Evolutionary conservation across 2,329 filamentous ascomycete genomes (phyloP).

Genomic region (Hyphodiscus sp.): DNA sequence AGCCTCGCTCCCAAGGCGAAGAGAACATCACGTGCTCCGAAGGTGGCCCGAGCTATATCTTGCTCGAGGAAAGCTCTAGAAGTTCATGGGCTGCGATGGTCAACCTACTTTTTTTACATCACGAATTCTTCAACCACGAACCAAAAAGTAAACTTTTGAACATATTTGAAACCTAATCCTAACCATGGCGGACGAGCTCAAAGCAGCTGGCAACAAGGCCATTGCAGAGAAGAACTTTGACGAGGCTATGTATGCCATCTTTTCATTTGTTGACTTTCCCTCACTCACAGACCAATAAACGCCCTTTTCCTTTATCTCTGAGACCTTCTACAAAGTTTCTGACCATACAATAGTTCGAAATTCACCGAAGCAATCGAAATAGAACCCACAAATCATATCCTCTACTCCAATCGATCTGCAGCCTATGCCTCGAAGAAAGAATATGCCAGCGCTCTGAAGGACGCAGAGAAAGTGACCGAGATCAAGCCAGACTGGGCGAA

Average conservation of each 20-base stretch:
- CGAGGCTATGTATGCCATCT: slow-evolving; percentile 77
- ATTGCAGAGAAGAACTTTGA: slow-evolving; percentile 97
- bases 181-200: slow-evolving; percentile 64
- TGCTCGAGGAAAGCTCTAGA: not conserved
- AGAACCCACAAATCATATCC: slow-evolving; percentile 86
- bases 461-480: slow-evolving; percentile 89
- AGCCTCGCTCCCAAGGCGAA: not conserved
- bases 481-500: slow-evolving; percentile 98
- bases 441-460: slow-evolving; percentile 75
- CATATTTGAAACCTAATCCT: not conserved
- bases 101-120: not conserved
- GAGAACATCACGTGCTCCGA: not conserved
- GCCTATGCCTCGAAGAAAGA: slow-evolving; percentile 84
- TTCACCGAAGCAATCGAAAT: slow-evolving; percentile 90
- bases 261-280: slow-evolving; percentile 15
- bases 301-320: not conserved
- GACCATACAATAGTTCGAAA: slow-evolving; percentile 60
- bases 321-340: slow-evolving; percentile 4
- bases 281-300: not conserved
- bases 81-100: not conserved
- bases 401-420: slow-evolving; percentile 94
- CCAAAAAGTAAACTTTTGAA: not conserved
- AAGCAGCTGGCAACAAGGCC: slow-evolving; percentile 97
- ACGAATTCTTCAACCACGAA: not conserved
- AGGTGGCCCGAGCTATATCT: not conserved